Evolutionary conservation across 768 basidiomycete species (phyloP), one percentile per base, ranked within the genome.

Genomic region (Russula sp.): DNA sequence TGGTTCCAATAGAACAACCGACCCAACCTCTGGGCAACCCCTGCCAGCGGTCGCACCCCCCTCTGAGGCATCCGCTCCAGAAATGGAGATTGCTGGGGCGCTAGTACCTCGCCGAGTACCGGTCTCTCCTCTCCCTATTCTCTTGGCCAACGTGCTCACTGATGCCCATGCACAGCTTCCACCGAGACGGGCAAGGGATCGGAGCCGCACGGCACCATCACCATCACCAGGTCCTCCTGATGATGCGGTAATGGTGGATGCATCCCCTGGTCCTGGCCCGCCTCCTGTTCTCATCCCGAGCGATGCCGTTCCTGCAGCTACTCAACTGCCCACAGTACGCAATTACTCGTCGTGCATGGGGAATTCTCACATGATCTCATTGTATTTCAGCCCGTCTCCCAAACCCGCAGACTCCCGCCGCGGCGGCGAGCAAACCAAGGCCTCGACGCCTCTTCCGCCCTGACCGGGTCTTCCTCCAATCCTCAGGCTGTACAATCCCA

Each of bases 301-400:
- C 3, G 46, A 56, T 22, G 53, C 22, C 4, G 46, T 41, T 11
- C 32, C 25, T 20, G 52, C 32, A 29, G 32, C 34, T 29, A 54
- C 57, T n/a, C 62, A 63, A 13, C 34, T 63, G 49, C 62, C 62
- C 16, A 59, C 62, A 4, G 62, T 63, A 54, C 35, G 61, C 38
- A 34, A 39, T 14, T 35, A 14, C 35, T 9, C 20, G 2, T 7
- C 13, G 2, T 38, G 11, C 7, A 20, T 50, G 5, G 10, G 16
- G n/a, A 8, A 25, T 39, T 49, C 52, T 59, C 39, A 58, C 25
- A 5, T 29, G 29, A 32, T 34, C 11, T 3, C 32, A 0, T 42
- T 2, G 25, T 8, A 34, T 29, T n/a, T 18, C 22, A 63, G 62
- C 62, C 62, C 35, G n/a, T 55, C 46, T 63, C 62, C 29, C 62